Evolutionary conservation across 805 yeast genomes (phyloP), one percentile per base, ranked within the genome.

Genomic region (Saccharomyces mikatae): DNA sequence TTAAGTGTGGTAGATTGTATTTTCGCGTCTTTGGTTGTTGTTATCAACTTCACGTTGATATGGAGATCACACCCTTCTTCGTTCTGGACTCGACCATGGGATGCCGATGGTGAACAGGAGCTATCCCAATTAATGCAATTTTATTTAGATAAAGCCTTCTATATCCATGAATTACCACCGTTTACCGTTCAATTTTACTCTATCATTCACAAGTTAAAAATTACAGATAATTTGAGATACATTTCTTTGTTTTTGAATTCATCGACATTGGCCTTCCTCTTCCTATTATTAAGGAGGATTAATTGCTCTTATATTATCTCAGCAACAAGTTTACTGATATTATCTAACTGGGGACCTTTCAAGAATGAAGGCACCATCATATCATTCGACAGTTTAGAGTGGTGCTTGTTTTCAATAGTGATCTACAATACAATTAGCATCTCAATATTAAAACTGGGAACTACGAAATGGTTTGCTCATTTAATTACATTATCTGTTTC

Each of bases 401-500:
- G 84, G 54, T 72, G 78, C 24, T 73, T 75, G 32, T 62, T 79
- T 5, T 68, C 80, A 2, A 62, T 85, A 30, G 69, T 83, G 1
- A 74, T 82, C 6, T 82, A 72, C 65, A 74, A 75, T 5, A 80
- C 77, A 74, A 79, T 79, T 62, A 74, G 72, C 61, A 74, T 79
- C 57, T 79, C 80, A 63, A 60, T 74, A 31, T 64, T 73, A n/a
- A 62, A 57, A 10, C 78, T 81, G 0, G 80, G 81, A 54, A 53
- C 78, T 1, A 63, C 58, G 32, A 58, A 63, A 32, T 89, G 95
- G 94, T 72, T 70, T 68, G 71, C 73, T 55, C 73, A 75, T 56
- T 61, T 86, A 54, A 76, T 1, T 60, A 77, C 41, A 69, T 84
- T 29, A 85, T 81, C 63, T 11, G 76, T 69, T 61, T 76, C 72